These are phyloP conservation scores for Smallanthus sonchifolius DNA, from an alignment of 129 eudicot genomes.

Conservation along the genomic window DNA sequence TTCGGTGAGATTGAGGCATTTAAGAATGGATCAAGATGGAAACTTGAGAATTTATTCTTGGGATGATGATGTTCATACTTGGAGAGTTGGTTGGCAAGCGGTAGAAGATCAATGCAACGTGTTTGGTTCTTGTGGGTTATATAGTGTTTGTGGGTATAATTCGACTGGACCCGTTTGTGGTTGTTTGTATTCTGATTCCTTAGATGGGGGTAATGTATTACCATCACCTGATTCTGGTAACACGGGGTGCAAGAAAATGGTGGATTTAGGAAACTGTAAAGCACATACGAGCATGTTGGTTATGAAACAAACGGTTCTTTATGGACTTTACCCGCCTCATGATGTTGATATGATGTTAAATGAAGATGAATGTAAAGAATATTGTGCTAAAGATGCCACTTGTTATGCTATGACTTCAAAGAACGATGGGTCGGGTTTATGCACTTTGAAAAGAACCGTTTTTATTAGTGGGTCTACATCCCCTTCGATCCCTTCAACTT, in stretches of 20 bases:
- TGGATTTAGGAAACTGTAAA: constrained; percentile 66
- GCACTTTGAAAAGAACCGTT: constrained; percentile 68
- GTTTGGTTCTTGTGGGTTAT: constrained; percentile 75
- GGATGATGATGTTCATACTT: constrained; percentile 33
- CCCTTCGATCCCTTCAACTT: constrained; percentile 50
- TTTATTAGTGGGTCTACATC: constrained; percentile 63
- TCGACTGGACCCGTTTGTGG: constrained; percentile 56
- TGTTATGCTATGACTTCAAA: constrained; percentile 67
- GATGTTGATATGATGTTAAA: constrained; percentile 61
- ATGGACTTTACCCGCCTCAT: constrained; percentile 71
- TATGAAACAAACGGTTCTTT: constrained; percentile 58
- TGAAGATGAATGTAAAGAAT: constrained; percentile 51
- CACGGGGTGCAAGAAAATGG: constrained; percentile 61
- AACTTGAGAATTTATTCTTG: constrained; percentile 78
- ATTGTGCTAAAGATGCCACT: constrained; percentile 60
- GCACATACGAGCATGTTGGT: constrained; percentile 59
- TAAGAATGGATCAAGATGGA: constrained; percentile 77
- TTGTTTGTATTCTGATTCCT: constrained; percentile 44
- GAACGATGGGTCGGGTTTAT: constrained; percentile 78
- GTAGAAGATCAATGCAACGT: constrained; percentile 71
- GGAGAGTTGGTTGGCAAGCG: constrained; percentile 85
- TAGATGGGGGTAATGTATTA: constrained; percentile 12
- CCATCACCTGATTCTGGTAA: constrained; percentile 32
- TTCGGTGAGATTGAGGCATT: constrained; percentile 53
- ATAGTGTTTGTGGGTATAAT: constrained; percentile 66